Conservation (phyloP, 2,329 filamentous ascomycete species). For the Sporothrix pseudoabietina region DNA sequence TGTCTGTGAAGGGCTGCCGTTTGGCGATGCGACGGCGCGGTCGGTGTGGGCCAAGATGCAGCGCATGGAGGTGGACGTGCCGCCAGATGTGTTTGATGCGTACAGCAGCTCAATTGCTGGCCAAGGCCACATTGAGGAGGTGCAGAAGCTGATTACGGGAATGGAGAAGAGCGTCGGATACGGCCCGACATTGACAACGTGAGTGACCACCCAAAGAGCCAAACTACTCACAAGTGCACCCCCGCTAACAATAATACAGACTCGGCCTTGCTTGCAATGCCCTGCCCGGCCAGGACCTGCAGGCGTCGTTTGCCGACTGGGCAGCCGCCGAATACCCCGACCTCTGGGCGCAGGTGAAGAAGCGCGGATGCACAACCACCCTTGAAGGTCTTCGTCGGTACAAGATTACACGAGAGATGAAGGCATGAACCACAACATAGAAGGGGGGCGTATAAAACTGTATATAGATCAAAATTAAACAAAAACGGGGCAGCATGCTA, state of each 20-base stretch:
- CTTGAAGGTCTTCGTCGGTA: slow-evolving; percentile 52
- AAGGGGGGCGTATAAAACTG: background rate
- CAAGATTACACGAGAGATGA: slow-evolving; percentile 49
- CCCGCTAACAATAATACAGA: slow-evolving; percentile 46
- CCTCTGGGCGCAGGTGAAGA: slow-evolving; percentile 67
- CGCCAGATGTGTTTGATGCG: slow-evolving; percentile 69
- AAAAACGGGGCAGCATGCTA: background rate
- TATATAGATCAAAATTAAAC: slow-evolving; percentile 2
- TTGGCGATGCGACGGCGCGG: slow-evolving; percentile 62
- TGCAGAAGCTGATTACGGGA: slow-evolving; percentile 64
- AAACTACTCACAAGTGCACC: background rate
- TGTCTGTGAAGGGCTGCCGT: slow-evolving; percentile 66
- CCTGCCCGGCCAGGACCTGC: slow-evolving; percentile 64
- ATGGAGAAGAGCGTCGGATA: slow-evolving; percentile 69
- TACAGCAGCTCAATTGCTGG: slow-evolving; percentile 77
- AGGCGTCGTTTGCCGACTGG: slow-evolving; percentile 74
- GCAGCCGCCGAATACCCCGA: slow-evolving; percentile 67
- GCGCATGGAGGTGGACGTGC: slow-evolving; percentile 76
- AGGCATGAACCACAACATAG: slow-evolving; percentile 24
- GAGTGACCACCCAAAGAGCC: slow-evolving; percentile 45
- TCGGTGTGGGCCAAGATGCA: slow-evolving; percentile 71
- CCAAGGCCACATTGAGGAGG: slow-evolving; percentile 69
- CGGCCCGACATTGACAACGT: slow-evolving; percentile 71
- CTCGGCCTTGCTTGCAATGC: slow-evolving; percentile 77
- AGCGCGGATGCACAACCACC: slow-evolving; percentile 51